Evolutionary conservation across 306 rosid species (phyloP).

Genomic region (Cucumis hystrix): DNA sequence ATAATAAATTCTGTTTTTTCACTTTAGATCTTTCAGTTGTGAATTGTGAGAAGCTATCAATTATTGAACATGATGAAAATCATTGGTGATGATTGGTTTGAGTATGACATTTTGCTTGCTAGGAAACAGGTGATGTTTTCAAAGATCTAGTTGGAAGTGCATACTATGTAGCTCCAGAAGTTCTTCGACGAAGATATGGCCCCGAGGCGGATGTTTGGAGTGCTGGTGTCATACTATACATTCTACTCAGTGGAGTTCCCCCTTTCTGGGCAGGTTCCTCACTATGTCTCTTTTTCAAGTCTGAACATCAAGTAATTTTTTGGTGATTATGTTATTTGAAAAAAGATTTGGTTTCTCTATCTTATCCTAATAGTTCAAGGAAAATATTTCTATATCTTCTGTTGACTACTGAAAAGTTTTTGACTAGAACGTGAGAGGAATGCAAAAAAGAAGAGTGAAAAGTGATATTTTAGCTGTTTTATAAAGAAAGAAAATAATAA

Average conservation of each 20-base stretch:
- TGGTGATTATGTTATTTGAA: not conserved
- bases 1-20: not conserved
- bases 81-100: not conserved
- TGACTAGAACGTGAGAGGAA: too few species aligned
- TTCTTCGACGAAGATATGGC: slow-evolving; percentile 65
- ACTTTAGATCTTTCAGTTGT: not conserved
- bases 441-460: too few species aligned
- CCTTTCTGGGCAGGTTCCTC: slow-evolving; percentile 91
- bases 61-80: not conserved
- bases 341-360: not conserved
- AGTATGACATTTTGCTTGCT: not conserved
- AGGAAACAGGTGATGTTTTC: slow-evolving; percentile 54
- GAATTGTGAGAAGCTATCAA: not conserved
- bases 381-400: too few species aligned
- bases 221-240: slow-evolving; percentile 80
- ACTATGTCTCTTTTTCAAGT: not conserved
- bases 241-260: slow-evolving; percentile 90
- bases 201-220: slow-evolving; percentile 95
- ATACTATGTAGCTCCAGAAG: slow-evolving; percentile 94
- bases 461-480: too few species aligned
- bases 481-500: too few species aligned
- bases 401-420: too few species aligned
- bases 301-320: not conserved
- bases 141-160: slow-evolving; percentile 95
- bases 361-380: not conserved